These are phyloP conservation scores for Piper betle DNA, from an alignment of 164 flowering plant genomes.

Conservation along the genomic window DNA sequence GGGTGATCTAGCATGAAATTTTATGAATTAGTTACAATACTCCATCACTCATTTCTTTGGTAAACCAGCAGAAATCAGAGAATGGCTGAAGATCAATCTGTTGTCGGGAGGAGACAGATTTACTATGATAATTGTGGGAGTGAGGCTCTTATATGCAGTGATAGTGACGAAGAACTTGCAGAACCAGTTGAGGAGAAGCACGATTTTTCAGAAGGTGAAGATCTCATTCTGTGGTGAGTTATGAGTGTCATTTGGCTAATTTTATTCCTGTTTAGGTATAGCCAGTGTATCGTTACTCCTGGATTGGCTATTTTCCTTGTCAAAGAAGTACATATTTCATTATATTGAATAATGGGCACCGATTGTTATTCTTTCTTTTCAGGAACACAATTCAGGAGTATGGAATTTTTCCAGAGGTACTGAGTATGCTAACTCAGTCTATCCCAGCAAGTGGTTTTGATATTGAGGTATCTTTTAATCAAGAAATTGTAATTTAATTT, in stretches of 20 bases:
- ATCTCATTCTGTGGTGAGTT: slow-evolving; percentile 66
- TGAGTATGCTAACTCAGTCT: slow-evolving; percentile 39
- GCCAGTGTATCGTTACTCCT: background rate
- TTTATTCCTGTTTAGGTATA: too few species aligned
- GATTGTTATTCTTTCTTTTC: slow-evolving; percentile 8
- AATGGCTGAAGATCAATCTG: slow-evolving; percentile 97
- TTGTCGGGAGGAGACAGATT: slow-evolving; percentile 86
- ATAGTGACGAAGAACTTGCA: slow-evolving; percentile 78
- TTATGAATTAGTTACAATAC: slow-evolving; percentile 5
- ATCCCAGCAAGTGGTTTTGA: slow-evolving; percentile 47
- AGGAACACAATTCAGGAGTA: slow-evolving; percentile 66
- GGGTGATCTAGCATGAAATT: background rate
- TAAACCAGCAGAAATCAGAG: slow-evolving; percentile 69
- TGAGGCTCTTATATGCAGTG: slow-evolving; percentile 91
- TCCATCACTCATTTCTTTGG: slow-evolving; percentile 8
- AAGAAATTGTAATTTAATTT: background rate
- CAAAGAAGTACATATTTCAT: background rate
- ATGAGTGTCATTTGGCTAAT: background rate
- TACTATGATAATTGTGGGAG: slow-evolving; percentile 87
- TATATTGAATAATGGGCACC: background rate
- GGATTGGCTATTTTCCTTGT: background rate
- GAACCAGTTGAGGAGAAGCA: slow-evolving; percentile 75
- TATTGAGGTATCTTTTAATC: slow-evolving; percentile 45
- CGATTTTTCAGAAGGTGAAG: slow-evolving; percentile 78
- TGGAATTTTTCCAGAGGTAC: slow-evolving; percentile 49